Evolutionary conservation across 139 green algal species (phyloP).

Genomic region (Chlorella sp.): DNA sequence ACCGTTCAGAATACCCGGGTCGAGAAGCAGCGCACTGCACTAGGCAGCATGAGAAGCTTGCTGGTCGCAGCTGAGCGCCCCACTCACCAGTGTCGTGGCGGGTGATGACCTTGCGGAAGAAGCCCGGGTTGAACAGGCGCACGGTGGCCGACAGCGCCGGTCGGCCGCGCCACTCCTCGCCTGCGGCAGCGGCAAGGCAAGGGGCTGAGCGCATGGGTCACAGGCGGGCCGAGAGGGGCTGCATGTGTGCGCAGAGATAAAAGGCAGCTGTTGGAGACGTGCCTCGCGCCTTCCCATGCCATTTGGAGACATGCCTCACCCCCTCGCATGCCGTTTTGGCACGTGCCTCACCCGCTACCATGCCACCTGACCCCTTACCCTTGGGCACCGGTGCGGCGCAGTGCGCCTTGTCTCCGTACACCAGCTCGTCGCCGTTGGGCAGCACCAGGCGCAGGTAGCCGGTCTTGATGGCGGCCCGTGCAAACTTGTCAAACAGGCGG

Average conservation of each 20-base stretch:
- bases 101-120: constrained; percentile 84
- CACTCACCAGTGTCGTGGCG: constrained; percentile 70
- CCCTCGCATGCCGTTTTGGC: background rate
- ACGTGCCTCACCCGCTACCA: background rate
- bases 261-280: background rate
- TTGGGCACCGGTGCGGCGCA: background rate
- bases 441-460: constrained; percentile 85
- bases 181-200: background rate
- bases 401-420: constrained; percentile 58
- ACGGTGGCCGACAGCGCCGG: constrained; percentile 66
- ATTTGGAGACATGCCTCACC: background rate
- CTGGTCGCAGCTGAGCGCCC: background rate
- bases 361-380: background rate
- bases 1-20: background rate
- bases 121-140: constrained; percentile 70
- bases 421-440: constrained; percentile 79
- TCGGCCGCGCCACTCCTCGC: constrained; percentile 69
- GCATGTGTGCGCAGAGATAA: background rate
- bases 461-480: constrained; percentile 50
- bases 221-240: background rate
- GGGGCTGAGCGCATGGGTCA: background rate
- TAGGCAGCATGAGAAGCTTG: background rate
- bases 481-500: constrained; percentile 68
- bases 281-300: background rate
- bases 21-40: background rate